Percentiles rank a stretch among this genome's conserved stretches.
phyloP scores from a whole-genome alignment of 2,329 filamentous ascomycete genomes.

The Pseudogymnoascus sp. region DNA sequence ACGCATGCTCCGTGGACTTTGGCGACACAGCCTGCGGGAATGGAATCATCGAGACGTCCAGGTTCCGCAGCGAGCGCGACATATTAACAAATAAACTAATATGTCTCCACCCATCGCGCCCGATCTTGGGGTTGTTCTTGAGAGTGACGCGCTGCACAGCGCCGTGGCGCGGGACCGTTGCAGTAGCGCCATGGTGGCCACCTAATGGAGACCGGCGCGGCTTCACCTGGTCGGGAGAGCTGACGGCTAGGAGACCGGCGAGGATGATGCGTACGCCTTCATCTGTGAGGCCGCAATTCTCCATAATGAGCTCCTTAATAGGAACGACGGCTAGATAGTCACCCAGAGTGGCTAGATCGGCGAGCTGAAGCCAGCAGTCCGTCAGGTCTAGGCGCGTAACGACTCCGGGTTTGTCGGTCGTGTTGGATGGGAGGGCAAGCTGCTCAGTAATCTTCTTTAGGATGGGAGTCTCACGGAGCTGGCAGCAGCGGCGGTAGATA shows the following conservation, averaged over 20 bases:
- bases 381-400: constrained; percentile 78
- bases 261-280: constrained; percentile 82
- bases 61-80: constrained; percentile 74
- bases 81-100: constrained; percentile 85
- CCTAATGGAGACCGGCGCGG: constrained; percentile 24
- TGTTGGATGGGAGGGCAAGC: constrained; percentile 64
- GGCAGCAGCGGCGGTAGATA: constrained; percentile 91
- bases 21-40: constrained; percentile 50
- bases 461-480: constrained; percentile 85
- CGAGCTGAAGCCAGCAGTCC: constrained; percentile 73
- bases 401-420: constrained; percentile 58
- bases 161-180: constrained; percentile 31
- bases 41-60: constrained; percentile 79
- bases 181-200: not conserved
- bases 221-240: constrained; percentile 53
- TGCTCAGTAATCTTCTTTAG: constrained; percentile 88
- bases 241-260: constrained; percentile 76
- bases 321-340: constrained; percentile 94
- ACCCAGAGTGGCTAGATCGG: constrained; percentile 78
- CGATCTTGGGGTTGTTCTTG: constrained; percentile 82
- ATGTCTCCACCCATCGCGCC: constrained; percentile 82
- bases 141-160: constrained; percentile 80
- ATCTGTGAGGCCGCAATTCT: constrained; percentile 80
- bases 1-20: constrained; percentile 11
- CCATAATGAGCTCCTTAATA: constrained; percentile 75